Evolutionary conservation across 2,329 filamentous ascomycete species (phyloP).

Genomic region (Scedosporium aurantiacum): DNA sequence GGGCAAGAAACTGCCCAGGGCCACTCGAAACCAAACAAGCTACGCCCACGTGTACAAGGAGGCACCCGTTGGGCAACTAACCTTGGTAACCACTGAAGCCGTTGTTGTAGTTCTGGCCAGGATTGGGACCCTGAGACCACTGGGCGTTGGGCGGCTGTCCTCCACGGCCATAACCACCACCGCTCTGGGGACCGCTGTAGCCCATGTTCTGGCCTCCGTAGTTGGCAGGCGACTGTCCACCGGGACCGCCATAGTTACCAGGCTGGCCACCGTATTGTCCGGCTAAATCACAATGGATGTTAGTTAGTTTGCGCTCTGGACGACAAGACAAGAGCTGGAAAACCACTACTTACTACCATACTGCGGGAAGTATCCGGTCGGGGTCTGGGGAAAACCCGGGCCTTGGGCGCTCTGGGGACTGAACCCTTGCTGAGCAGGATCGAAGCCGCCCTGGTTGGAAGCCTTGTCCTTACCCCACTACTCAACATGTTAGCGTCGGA

Average conservation of each 20-base stretch:
- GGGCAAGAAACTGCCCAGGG: too few species aligned
- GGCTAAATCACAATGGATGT: constrained; percentile 13
- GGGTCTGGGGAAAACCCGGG: constrained; percentile 65
- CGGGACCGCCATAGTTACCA: constrained; percentile 52
- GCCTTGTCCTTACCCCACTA: constrained; percentile 99
- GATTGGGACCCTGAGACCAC: constrained; percentile 38
- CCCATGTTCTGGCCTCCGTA: constrained; percentile 59
- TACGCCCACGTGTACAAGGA: background rate
- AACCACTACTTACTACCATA: constrained; percentile 58
- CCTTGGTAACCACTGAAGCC: constrained; percentile 56
- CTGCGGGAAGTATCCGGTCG: constrained; percentile 81
- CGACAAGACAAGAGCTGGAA: constrained; percentile 16
- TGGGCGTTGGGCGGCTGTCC: constrained; percentile 46
- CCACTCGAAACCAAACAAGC: background rate
- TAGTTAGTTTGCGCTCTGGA: constrained; percentile 14
- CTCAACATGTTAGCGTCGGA: constrained; percentile 18
- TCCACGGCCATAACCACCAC: constrained; percentile 76
- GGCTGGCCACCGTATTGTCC: constrained; percentile 54
- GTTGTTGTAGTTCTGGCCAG: constrained; percentile 48
- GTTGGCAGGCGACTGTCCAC: constrained; percentile 49
- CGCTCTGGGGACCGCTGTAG: constrained; percentile 62
- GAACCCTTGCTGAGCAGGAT: constrained; percentile 60
- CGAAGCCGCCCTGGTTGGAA: constrained; percentile 66
- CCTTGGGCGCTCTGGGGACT: constrained; percentile 65
- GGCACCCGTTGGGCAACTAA: constrained; percentile 20